Base-by-base conservation (phyloP, 108 stramenopile genomes). In the Cyclotella kingstonii region DNA sequence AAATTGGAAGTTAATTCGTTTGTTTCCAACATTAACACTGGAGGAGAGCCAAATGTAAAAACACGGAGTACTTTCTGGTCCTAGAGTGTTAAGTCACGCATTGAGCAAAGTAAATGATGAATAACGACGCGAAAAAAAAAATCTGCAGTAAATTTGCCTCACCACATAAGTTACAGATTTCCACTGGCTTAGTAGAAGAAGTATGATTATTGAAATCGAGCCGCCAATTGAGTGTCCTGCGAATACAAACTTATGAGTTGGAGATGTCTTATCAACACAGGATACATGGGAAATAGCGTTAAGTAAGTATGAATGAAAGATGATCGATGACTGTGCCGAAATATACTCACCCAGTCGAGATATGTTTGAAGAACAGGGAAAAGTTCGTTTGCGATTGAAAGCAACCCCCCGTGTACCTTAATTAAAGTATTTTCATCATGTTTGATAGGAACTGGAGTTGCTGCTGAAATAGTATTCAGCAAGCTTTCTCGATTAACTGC, bases 221-320 rank as follows among this genome's bases (percentile, higher is more conserved):
- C 90, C 93, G 46, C 93, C 93, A 41, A 94, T 85, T 11, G 81
- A 83, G 53, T 94, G 93, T 36, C 93, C 93, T 22, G 79, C 84
- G 47, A 94, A 62, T 5, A 90, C 78, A 38, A 94, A 63, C 41
- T 73, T 76, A 61, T 89, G 83, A 9, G 44, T 53, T 8, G 84
- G 84, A 6, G 83, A 57, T 10, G 80, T 69, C 70, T 54, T 6
- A 21, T 54, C 8, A 36, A 18, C 12, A 11, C 19, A 21, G n/a
- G n/a, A n/a, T n/a, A n/a, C n/a, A n/a, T n/a, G n/a, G n/a, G n/a
- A n/a, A n/a, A n/a, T n/a, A n/a, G n/a, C n/a, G n/a, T n/a, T n/a
- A n/a, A n/a, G n/a, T n/a, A n/a, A n/a, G n/a, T n/a, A n/a, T n/a
- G n/a, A n/a, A n/a, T n/a, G n/a, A n/a, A n/a, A n/a, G n/a, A n/a